Percentiles rank a stretch among this genome's conserved stretches.
Evolutionary conservation across 1,284 basidiomycete genomes (phyloP).

Genomic region (Apiotrichum porosum): DNA sequence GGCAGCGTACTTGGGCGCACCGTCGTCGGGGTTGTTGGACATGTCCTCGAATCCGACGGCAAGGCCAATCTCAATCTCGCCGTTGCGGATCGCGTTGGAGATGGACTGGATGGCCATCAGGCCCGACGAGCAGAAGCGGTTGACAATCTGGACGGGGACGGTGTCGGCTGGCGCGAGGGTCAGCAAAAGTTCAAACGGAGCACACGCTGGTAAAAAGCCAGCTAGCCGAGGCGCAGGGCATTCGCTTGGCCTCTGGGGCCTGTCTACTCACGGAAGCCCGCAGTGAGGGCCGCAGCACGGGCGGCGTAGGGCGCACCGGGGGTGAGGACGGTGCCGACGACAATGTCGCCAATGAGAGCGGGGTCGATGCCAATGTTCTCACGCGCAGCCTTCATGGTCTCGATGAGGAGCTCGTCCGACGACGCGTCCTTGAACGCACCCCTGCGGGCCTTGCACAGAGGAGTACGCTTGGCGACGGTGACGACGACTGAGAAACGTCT

Average conservation of each 20-base stretch:
- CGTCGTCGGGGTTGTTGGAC: constrained; percentile 70
- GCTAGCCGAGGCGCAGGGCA: no score
- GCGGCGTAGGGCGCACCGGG: constrained; percentile 13
- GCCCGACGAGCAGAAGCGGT: constrained; percentile 92
- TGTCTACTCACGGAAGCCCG: constrained; percentile 14
- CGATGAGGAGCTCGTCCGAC: constrained; percentile 22
- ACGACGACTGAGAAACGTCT: constrained; percentile 9
- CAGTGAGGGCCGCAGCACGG: constrained; percentile 12
- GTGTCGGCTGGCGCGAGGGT: constrained; percentile 19
- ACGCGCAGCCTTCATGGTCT: constrained; percentile 19
- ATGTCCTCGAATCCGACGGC: constrained; percentile 92
- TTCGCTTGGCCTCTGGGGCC: no score
- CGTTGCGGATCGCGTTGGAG: constrained; percentile 76
- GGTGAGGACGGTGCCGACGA: constrained; percentile 13
- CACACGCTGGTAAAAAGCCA: neutral
- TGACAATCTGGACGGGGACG: constrained; percentile 76
- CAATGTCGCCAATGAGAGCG: constrained; percentile 19
- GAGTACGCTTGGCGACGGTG: constrained; percentile 23
- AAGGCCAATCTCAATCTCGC: constrained; percentile 90
- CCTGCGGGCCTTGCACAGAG: constrained; percentile 25
- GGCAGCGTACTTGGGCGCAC: constrained; percentile 69
- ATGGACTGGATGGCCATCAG: constrained; percentile 64
- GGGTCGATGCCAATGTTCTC: constrained; percentile 19
- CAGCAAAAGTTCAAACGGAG: neutral
- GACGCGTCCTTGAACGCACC: constrained; percentile 23